Percentiles rank a stretch among this genome's conserved stretches.
Evolutionary conservation across 129 eudicot genomes (phyloP).

Genomic region (Flaveria bidentis): DNA sequence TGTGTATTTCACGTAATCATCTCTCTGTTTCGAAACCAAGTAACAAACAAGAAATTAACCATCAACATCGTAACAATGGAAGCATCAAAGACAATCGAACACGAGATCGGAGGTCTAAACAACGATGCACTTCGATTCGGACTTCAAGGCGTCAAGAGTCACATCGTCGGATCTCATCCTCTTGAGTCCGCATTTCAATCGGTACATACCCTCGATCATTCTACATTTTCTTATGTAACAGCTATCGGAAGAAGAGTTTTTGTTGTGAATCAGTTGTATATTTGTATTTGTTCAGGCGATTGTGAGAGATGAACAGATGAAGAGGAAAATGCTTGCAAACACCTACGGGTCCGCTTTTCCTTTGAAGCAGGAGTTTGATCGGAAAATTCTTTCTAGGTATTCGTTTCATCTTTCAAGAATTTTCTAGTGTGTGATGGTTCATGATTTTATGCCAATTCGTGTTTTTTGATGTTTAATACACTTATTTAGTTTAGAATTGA

Average conservation of each 20-base stretch:
- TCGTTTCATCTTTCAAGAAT: too few species aligned
- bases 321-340: slow-evolving; percentile 63
- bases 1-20: too few species aligned
- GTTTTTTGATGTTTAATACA: not conserved
- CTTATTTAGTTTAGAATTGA: slow-evolving; percentile 1
- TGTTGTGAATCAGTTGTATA: not conserved
- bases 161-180: slow-evolving; percentile 83
- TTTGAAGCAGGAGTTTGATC: slow-evolving; percentile 85
- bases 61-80: slow-evolving; percentile 41
- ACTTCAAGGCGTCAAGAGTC: slow-evolving; percentile 76
- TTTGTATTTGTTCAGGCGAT: slow-evolving; percentile 45
- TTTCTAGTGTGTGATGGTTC: not conserved
- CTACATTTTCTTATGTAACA: not conserved
- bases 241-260: not conserved
- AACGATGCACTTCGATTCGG: slow-evolving; percentile 82
- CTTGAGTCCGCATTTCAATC: slow-evolving; percentile 69
- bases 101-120: slow-evolving; percentile 67
- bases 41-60: not conserved
- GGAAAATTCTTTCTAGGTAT: slow-evolving; percentile 78
- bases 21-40: too few species aligned
- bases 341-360: slow-evolving; percentile 95
- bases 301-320: slow-evolving; percentile 60
- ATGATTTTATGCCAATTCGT: too few species aligned
- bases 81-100: slow-evolving; percentile 56
- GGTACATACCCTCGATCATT: slow-evolving; percentile 28